These are phyloP conservation scores for Xylariaceae sp. DNA, from an alignment of 2,329 filamentous ascomycete species.

Conservation along the genomic window DNA sequence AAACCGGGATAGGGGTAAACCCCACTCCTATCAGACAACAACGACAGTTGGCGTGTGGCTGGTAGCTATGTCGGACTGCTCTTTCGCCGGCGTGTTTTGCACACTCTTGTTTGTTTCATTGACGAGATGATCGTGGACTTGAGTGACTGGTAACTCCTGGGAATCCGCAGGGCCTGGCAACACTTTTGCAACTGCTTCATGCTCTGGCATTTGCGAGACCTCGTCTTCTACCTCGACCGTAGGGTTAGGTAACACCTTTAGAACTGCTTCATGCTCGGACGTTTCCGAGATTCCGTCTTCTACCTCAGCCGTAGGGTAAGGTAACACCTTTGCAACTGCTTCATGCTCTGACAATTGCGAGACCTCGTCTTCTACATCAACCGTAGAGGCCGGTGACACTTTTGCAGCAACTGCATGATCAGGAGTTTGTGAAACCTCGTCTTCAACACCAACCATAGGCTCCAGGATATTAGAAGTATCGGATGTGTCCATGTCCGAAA, in stretches of 20 bases:
- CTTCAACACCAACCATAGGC: not conserved
- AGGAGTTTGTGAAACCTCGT: not conserved
- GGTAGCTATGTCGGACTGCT: slow-evolving; percentile 15
- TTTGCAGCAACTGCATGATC: not conserved
- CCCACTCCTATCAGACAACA: slow-evolving; percentile 18
- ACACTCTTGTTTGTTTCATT: slow-evolving; percentile 11
- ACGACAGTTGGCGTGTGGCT: slow-evolving; percentile 19
- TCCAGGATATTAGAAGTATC: slow-evolving; percentile 18
- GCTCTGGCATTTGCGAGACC: too few relatives aligned
- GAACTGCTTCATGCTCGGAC: too few relatives aligned
- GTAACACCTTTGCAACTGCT: too few relatives aligned
- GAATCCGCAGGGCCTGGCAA: not conserved
- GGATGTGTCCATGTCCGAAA: slow-evolving; percentile 24
- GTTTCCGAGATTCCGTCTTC: too few relatives aligned
- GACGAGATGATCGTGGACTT: slow-evolving; percentile 14
- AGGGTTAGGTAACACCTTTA: too few relatives aligned
- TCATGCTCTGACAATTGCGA: too few relatives aligned
- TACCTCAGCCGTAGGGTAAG: too few relatives aligned
- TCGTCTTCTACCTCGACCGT: too few relatives aligned
- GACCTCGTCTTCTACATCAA: too few relatives aligned
- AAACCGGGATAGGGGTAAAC: slow-evolving; percentile 13
- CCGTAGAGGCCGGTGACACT: slow-evolving; percentile 3
- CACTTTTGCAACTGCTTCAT: too few relatives aligned
- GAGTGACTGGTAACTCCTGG: not conserved
- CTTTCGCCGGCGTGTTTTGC: slow-evolving; percentile 10